Conservation (phyloP, 2,329 filamentous ascomycete species). For the Gaeumannomyces sp. region DNA sequence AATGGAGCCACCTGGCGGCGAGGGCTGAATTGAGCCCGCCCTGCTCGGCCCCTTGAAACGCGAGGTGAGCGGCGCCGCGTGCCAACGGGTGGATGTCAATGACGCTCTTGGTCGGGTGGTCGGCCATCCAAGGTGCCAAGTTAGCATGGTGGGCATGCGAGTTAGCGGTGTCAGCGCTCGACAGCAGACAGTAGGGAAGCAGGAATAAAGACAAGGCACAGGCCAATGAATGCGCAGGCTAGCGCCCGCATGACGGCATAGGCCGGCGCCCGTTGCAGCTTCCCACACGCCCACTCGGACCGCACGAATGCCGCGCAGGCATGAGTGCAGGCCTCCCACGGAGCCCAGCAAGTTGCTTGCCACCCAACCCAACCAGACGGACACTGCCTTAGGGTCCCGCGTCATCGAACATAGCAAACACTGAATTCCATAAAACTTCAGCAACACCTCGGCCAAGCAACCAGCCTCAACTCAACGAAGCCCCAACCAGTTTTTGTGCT, state of each 20-base stretch:
- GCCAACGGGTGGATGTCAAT: neutral
- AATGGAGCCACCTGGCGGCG: too few relatives aligned
- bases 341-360: neutral
- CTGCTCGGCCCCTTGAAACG: neutral
- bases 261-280: neutral
- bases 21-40: too few relatives aligned
- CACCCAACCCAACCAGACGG: neutral
- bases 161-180: neutral
- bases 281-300: too few relatives aligned
- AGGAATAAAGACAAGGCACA: neutral
- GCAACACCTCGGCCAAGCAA: neutral
- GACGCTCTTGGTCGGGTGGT: neutral
- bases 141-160: neutral
- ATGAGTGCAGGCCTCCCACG: neutral
- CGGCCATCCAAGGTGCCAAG: too few relatives aligned
- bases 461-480: neutral
- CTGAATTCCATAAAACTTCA: neutral
- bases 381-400: neutral
- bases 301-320: neutral
- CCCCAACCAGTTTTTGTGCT: neutral
- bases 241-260: neutral
- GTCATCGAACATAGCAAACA: neutral
- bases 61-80: neutral
- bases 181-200: neutral
- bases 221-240: neutral